Conservation (phyloP, 495 filamentous ascomycete species). For the Aspergillus wentii region DNA sequence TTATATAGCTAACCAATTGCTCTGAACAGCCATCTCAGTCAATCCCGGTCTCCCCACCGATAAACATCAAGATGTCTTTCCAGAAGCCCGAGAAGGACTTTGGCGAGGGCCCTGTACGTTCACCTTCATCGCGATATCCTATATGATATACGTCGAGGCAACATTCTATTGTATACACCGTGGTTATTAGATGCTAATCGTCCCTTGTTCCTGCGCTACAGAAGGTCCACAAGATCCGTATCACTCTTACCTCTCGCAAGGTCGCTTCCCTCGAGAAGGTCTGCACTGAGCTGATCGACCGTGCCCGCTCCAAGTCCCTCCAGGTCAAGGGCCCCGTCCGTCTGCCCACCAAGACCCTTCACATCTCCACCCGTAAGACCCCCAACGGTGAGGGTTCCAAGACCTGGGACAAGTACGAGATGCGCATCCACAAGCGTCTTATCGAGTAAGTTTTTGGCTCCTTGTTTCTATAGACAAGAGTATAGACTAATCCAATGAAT, state of each 20-base stretch:
- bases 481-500: constrained; percentile 10
- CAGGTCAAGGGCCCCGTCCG: constrained; percentile 98
- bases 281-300: constrained; percentile 95
- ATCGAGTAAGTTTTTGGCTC: constrained; percentile 64
- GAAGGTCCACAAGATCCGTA: constrained; percentile 98
- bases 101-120: constrained; percentile 72
- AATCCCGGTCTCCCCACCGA: constrained; percentile 19
- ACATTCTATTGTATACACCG: neutral
- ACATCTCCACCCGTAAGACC: constrained; percentile 94
- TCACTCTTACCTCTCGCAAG: constrained; percentile 92
- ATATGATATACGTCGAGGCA: no score
- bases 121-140: neutral
- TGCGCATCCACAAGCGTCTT: constrained; percentile 98
- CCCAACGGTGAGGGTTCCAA: constrained; percentile 99
- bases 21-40: constrained; percentile 15
- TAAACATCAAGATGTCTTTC: constrained; percentile 75
- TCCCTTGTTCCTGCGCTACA: constrained; percentile 23
- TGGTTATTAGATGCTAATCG: constrained; percentile 4
- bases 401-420: constrained; percentile 99
- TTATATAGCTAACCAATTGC: constrained; percentile 6
- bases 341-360: constrained; percentile 94
- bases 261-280: constrained; percentile 96
- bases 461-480: constrained; percentile 1
- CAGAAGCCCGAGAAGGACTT: constrained; percentile 94
- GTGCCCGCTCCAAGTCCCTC: constrained; percentile 96